Conservation (phyloP, 2,329 filamentous ascomycete species). For the Aspergillus flavus region DNA sequence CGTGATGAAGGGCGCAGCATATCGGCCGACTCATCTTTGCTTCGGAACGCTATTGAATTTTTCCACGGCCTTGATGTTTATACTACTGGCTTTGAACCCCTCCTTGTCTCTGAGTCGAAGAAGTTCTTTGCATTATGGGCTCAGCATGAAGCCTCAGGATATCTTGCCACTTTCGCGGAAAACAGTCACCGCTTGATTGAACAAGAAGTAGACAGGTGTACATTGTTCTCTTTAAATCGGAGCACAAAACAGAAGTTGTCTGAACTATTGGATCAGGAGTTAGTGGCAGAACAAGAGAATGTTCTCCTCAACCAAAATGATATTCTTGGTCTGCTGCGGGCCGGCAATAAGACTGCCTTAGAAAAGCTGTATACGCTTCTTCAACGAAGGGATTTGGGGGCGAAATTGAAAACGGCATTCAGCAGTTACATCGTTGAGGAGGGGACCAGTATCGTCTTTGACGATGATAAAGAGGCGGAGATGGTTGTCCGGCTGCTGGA, state of each 20-base stretch:
- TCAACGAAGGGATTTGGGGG: conserved; percentile 69
- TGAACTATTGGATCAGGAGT: conserved; percentile 68
- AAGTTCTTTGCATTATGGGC: conserved; percentile 72
- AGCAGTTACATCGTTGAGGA: conserved; percentile 75
- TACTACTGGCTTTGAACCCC: conserved; percentile 74
- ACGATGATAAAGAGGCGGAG: conserved; percentile 74
- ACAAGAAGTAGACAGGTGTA: conserved; percentile 74
- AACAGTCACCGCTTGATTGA: conserved; percentile 70
- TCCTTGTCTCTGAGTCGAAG: conserved; percentile 69
- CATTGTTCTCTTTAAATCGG: conserved; percentile 77
- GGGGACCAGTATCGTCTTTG: conserved; percentile 76
- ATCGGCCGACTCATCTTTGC: conserved; percentile 64
- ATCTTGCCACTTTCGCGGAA: conserved; percentile 74
- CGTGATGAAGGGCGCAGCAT: conserved; percentile 56
- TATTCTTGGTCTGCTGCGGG: conserved; percentile 72
- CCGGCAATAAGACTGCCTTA: conserved; percentile 69
- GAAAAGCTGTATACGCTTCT: conserved; percentile 78
- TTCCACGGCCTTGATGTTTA: conserved; percentile 85
- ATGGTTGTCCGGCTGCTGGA: conserved; percentile 85
- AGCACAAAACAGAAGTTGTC: conserved; percentile 79
- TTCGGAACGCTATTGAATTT: conserved; percentile 77
- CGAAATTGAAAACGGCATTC: conserved; percentile 72
- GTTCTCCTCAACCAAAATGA: conserved; percentile 68
- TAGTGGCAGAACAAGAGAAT: conserved; percentile 69
- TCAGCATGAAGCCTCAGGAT: conserved; percentile 62